Evolutionary conservation across 495 filamentous ascomycete species (phyloP).

Genomic region (Aspergillus campestris): DNA sequence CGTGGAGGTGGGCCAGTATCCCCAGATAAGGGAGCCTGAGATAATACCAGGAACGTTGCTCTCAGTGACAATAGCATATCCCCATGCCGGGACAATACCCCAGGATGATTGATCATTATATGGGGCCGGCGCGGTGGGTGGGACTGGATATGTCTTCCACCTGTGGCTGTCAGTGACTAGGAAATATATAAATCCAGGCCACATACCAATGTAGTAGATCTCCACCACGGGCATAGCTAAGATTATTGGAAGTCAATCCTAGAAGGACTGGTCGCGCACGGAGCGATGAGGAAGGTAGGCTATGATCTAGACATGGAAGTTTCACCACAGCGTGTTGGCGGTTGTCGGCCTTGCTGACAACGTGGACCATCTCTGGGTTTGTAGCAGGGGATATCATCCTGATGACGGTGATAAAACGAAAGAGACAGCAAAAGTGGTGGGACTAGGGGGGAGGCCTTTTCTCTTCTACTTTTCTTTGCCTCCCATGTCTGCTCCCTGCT

Average conservation of each 20-base stretch:
- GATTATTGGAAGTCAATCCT: conserved; percentile 46
- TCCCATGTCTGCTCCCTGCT: no score
- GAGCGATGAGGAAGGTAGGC: conserved; percentile 19
- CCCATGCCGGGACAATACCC: conserved; percentile 50
- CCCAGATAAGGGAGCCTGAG: conserved; percentile 20
- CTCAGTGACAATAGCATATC: conserved; percentile 43
- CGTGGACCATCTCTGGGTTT: conserved; percentile 9
- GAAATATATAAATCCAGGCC: background rate
- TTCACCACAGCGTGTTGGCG: conserved; percentile 12
- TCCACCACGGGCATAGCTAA: conserved; percentile 45
- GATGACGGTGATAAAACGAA: no score
- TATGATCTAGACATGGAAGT: background rate
- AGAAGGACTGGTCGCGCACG: conserved; percentile 37
- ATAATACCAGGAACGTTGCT: conserved; percentile 27
- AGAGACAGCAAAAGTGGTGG: no score
- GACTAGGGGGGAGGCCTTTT: no score
- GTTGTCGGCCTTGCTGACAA: conserved; percentile 19
- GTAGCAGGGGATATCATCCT: no score
- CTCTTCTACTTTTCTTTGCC: no score
- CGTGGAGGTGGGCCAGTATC: conserved; percentile 30
- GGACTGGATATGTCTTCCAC: conserved; percentile 34
- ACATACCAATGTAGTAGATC: conserved; percentile 38
- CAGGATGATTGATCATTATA: conserved; percentile 41
- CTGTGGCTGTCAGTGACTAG: background rate
- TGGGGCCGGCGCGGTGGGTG: conserved; percentile 33